Base-by-base conservation (phyloP, 768 basidiomycete genomes). In the Termitomyces sp. region DNA sequence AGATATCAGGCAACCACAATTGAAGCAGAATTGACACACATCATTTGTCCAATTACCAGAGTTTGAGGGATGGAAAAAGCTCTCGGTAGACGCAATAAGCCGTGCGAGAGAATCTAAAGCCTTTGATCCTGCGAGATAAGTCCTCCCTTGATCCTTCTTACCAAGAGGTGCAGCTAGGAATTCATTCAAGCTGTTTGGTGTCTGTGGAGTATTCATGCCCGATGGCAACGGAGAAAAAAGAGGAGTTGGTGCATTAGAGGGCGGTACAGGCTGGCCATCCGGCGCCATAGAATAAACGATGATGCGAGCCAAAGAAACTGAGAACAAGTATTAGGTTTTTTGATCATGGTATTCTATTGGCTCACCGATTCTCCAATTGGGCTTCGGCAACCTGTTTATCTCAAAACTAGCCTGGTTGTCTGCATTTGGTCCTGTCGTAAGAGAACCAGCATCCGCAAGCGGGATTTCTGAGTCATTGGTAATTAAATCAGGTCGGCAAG, bases 51-150 rank as follows among this genome's bases (percentile, higher is more conserved):
- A 94, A 12, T 81, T 76, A 9, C 92, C 92, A 2, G 90, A 90
- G 66, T 92, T 94, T 10, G 87, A 87, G 0, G 93, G 93, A 68
- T 94, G 93, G 73, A 94, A 96, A 74, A 93, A 94, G 56, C 86
- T 86, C 70, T 96, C 94, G 28, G 86, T 89, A 5, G 91, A 92
- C 7, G 89, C 90, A 62, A 96, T 85, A 60, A 96, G 74, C 69
- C 87, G 87, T 12, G 84, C 85, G n/a, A 96, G 73, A 8, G 92
- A 90, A 68, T 94, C 92, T 56, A 96, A 73, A 4, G 93, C 90
- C 69, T 84, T 90, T 24, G 84, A 90, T 13, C 94, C 94, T 15
- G 81, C 94, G n/a, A 94, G 73, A 68, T 86, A 92, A 3, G 81
- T 80, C 65, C 75, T 82, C 36, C 66, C 63, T 65, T 71, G 80